Evolutionary conservation across 768 basidiomycete genomes (phyloP), one percentile per base, ranked within the genome.

Genomic region (Pilatotrama ljubarskyi): DNA sequence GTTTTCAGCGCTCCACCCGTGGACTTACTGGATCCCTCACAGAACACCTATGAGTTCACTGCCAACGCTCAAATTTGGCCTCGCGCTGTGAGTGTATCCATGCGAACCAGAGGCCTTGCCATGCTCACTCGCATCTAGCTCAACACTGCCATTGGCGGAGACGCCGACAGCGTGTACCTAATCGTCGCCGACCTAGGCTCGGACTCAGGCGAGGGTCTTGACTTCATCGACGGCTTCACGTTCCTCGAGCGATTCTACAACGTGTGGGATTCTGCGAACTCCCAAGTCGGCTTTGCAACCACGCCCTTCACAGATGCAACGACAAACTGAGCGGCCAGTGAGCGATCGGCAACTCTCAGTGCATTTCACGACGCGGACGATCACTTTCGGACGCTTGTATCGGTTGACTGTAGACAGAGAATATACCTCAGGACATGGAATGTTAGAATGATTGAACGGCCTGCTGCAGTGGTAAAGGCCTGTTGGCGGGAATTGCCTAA

Each of bases 191-290:
- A 69, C 62, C 51, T 67, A 46, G 68, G 68, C 13, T 60, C 46
- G 13, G 15, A 55, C 46, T 60, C 59, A 7, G 72, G 70, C 32
- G 43, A 60, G 35, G 73, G 72, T 25, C 68, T 72, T 49, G 70
- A 72, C 63, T 72, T 74, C 61, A 69, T 72, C 59, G 61, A 68
- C 57, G 71, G 71, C 26, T 60, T 62, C 49, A 43, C 63, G 14
- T 70, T 67, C 64, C 66, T 69, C 40, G 72, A 82, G 64, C 74
- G 80, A 7, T 80, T 71, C 70, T 81, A 80, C 61, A 72, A 72
- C 53, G 69, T 80, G 14, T 80, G 66, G 60, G 78, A 82, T 62
- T 73, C 74, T 11, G 62, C 62, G 36, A 75, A 78, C 62, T 20
- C 37, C 14, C 71, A 44, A 14, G 68, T 79, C 17, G 80, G 79